Percentiles rank a stretch among this genome's conserved stretches.
phyloP scores from a whole-genome alignment of 2,329 filamentous ascomycete genomes.

The Dactylellina leptospora region DNA sequence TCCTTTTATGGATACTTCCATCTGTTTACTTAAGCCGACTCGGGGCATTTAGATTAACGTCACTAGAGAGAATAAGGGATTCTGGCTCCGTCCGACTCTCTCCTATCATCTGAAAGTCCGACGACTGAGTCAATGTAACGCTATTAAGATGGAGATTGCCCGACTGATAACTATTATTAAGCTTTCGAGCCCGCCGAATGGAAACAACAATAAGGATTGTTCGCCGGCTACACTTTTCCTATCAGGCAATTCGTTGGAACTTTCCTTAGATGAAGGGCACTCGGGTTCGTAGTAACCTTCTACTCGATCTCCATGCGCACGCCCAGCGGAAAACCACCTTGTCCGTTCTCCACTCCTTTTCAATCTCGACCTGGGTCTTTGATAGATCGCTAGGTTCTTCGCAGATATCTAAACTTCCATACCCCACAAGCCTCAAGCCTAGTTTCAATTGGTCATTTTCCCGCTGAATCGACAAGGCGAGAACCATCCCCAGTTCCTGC shows the following conservation, averaged over 20 bases:
- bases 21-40: too few species aligned
- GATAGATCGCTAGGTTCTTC: slow-evolving; percentile 22
- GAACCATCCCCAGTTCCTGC: slow-evolving; percentile 11
- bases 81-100: slow-evolving; percentile 3
- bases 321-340: slow-evolving; percentile 12
- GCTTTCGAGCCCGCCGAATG: neutral
- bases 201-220: slow-evolving; percentile 11
- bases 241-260: slow-evolving; percentile 15
- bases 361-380: slow-evolving; percentile 25
- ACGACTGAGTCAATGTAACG: slow-evolving; percentile 1
- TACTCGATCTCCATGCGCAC: neutral
- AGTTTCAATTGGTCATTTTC: slow-evolving; percentile 10
- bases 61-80: slow-evolving; percentile 9
- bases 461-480: slow-evolving; percentile 5
- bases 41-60: neutral
- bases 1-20: neutral
- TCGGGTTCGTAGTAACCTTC: too few species aligned
- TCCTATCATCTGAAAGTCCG: neutral
- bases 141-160: neutral
- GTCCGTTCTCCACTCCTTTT: neutral
- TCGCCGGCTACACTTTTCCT: slow-evolving; percentile 18
- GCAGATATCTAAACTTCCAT: neutral
- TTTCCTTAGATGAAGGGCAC: too few species aligned
- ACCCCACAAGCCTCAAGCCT: slow-evolving; percentile 5
- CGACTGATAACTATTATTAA: neutral